Evolutionary conservation across 2,329 filamentous ascomycete species (phyloP), one percentile per base, ranked within the genome.

Genomic region (Aspergillus costaricaensis): DNA sequence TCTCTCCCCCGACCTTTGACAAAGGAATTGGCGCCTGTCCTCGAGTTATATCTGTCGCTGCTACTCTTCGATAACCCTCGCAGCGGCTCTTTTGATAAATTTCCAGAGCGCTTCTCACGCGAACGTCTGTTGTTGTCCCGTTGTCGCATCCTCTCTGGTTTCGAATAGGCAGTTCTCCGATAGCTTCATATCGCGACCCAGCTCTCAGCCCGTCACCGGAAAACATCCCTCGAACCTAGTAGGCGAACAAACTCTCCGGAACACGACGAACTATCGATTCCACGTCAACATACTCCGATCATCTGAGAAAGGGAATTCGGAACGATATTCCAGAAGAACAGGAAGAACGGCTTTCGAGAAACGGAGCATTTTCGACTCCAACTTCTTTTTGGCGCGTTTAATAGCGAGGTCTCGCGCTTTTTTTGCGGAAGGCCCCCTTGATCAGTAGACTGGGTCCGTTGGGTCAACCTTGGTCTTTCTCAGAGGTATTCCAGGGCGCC

Each of bases 121-220:
- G 53, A 54, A 62, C 50, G 47, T 60, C 50, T 39, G 54, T 59
- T 53, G 44, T 58, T 52, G 58, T 57, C n/a, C 49, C 49, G 55
- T 55, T 61, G 55, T 66, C 62, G 65, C 65, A 68, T 62, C 61
- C 49, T 62, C 50, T 58, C 56, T 39, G 49, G 59, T 59, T 58
- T 61, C 23, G 19, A 38, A 25, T 47, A 60, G 53, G 27, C 54
- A 52, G 48, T 54, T 57, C 57, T 61, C 62, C 63, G 63, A 63
- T 61, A 65, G 60, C 65, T 62, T 55, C 52, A 23, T 47, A 63
- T 58, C 67, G 64, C 66, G 63, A 60, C 60, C 25, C 53, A 61
- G 54, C 55, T 63, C 48, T 50, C 59, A 54, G 47, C 57, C 62
- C 49, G 47, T 57, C 23, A 47, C 54, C 51, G 48, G 32, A 38